These are phyloP conservation scores for Apium graveolens DNA, from an alignment of 129 eudicot genomes.

Conservation along the genomic window DNA sequence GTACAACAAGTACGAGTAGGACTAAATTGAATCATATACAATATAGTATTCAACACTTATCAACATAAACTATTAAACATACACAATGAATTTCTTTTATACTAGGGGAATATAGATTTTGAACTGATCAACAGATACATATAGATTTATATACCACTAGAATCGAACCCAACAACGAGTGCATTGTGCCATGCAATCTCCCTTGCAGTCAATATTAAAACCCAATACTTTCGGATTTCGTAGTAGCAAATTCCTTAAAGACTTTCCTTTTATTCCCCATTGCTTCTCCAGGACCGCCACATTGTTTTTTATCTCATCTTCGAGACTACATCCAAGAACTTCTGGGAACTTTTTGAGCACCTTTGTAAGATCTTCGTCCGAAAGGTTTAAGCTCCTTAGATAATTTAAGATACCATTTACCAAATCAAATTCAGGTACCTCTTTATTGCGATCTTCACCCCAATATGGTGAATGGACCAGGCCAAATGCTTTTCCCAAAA, in stretches of 20 bases:
- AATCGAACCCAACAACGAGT: slow-evolving; percentile 98
- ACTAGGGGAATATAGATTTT: not conserved
- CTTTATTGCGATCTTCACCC: slow-evolving; percentile 78
- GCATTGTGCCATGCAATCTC: slow-evolving; percentile 92
- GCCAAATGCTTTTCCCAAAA: slow-evolving; percentile 94
- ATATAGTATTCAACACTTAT: not conserved
- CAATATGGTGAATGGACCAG: slow-evolving; percentile 85
- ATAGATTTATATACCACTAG: slow-evolving; percentile 23
- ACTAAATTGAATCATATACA: not conserved
- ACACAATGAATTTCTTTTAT: not conserved
- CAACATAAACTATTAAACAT: not conserved
- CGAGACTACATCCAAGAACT: slow-evolving; percentile 87
- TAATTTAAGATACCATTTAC: slow-evolving; percentile 48
- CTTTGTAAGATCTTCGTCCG: slow-evolving; percentile 69
- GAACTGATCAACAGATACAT: not conserved
- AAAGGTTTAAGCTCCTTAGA: slow-evolving; percentile 62
- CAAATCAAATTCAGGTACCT: slow-evolving; percentile 47
- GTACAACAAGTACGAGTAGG: too few relatives aligned
- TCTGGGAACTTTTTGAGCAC: slow-evolving; percentile 90
- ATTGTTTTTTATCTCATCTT: slow-evolving; percentile 58
- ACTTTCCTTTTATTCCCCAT: slow-evolving; percentile 88
- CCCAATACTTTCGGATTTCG: slow-evolving; percentile 91
- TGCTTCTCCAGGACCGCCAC: slow-evolving; percentile 50
- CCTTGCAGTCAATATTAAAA: slow-evolving; percentile 84
- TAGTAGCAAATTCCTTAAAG: slow-evolving; percentile 55